Evolutionary conservation across 2,329 filamentous ascomycete genomes (phyloP).

Genomic region (Penicillium sp.): DNA sequence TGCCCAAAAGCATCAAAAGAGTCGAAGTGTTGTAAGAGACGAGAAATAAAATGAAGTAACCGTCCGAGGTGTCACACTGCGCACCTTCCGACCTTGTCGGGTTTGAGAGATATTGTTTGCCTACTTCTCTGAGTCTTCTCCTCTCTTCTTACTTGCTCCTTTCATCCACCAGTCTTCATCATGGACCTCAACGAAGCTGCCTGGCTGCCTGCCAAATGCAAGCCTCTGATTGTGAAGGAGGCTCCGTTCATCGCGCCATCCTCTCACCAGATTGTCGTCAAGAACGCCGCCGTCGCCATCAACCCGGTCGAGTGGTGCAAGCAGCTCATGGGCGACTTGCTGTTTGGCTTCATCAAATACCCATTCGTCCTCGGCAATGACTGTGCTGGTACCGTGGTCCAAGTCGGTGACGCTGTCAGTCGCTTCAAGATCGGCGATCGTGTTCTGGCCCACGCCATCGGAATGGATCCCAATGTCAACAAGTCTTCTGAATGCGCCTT

Average conservation of each 20-base stretch:
- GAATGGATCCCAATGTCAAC: slow-evolving; percentile 5
- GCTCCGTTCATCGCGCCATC: background rate
- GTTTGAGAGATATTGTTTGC: background rate
- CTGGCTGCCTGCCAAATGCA: background rate
- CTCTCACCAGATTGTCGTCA: slow-evolving; percentile 22
- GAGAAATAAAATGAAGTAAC: background rate
- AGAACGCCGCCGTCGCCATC: slow-evolving; percentile 27
- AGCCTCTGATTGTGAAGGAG: background rate
- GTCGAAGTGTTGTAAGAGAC: background rate
- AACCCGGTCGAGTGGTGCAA: slow-evolving; percentile 39
- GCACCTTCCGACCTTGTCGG: background rate
- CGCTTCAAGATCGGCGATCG: slow-evolving; percentile 26
- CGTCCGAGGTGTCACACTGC: background rate
- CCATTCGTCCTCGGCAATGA: slow-evolving; percentile 21
- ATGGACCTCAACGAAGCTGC: background rate
- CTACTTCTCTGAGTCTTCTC: too few relatives aligned
- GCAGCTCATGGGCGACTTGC: slow-evolving; percentile 20
- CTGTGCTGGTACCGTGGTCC: slow-evolving; percentile 17
- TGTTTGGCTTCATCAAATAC: slow-evolving; percentile 7
- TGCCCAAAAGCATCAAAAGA: too few relatives aligned
- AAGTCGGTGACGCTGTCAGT: slow-evolving; percentile 11
- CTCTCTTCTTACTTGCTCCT: background rate
- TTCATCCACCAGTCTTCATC: background rate
- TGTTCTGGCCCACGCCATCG: slow-evolving; percentile 30
- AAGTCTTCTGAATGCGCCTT: slow-evolving; percentile 28